Evolutionary conservation across 2,329 filamentous ascomycete genomes (phyloP), one percentile per base, ranked within the genome.

Genomic region (Leptoxyphium fumago): DNA sequence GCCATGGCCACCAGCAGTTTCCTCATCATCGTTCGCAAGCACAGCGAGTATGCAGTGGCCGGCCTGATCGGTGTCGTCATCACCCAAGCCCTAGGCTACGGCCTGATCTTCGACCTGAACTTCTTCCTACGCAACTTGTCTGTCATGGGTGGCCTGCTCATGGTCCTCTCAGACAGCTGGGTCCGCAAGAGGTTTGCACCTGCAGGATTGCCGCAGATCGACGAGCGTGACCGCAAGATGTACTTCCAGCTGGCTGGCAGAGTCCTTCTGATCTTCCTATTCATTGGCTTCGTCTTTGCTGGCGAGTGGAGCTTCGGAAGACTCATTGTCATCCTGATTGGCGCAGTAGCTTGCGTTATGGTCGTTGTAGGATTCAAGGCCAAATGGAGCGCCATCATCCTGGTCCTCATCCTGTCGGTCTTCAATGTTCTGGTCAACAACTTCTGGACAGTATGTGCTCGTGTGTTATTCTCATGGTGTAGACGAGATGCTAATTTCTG

Each of bases 191-290:
- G 80, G 64, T 94, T 95, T 70, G 89, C 88, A 2, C 94, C 94
- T 50, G 91, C 91, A 40, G 91, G 91, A 40, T 75, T 98, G 43
- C 91, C 91, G 41, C 78, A 85, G 65, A 77, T 98, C 43, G 91
- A 96, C 62, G 91, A 98, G 74, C 96, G 96, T 78, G 91, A 98
- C 66, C 84, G 88, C 69, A 98, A 96, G 77, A 96, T 96, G 89
- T 98, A 98, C 74, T 93, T 98, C 70, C 91, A 96, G 77, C 81
- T 98, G 49, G 91, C 91, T 53, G 91, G 91, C 30, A 82, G 91
- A 55, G 85, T 98, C 30, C 74, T 98, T 52, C 74, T 98, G 56
- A 96, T 98, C 69, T 95, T 98, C 77, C 75, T 98, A 54, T 98
- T 98, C 65, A 65, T 95, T 53, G 91, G 91, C 47, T 98, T 98